Evolutionary conservation across 768 basidiomycete species (phyloP).

Genomic region (Russula dissimulans): DNA sequence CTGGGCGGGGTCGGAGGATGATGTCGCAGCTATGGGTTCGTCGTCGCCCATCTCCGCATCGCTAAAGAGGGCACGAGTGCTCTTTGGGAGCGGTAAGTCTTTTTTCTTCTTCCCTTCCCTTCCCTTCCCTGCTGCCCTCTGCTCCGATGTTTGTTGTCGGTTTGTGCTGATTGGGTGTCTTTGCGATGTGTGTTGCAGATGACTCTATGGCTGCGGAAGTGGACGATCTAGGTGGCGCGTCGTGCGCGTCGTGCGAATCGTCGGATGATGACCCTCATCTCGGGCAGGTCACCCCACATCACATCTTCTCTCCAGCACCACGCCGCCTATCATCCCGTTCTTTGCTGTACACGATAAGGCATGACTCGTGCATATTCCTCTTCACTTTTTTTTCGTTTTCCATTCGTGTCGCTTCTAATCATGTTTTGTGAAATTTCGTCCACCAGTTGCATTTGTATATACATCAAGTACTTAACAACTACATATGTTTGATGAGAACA

Average conservation of each 20-base stretch:
- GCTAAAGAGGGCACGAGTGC: conserved; percentile 20
- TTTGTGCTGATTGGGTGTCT: background rate
- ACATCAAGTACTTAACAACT: too few relatives aligned
- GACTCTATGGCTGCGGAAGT: conserved; percentile 38
- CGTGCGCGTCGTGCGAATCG: conserved; percentile 24
- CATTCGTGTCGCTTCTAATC: too few relatives aligned
- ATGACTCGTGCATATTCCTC: background rate
- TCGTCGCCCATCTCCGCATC: conserved; percentile 22
- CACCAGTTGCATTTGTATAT: too few relatives aligned
- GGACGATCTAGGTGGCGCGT: background rate
- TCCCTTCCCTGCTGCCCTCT: background rate
- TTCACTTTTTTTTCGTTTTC: too few relatives aligned
- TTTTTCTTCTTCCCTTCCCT: background rate
- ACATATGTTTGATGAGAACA: too few relatives aligned
- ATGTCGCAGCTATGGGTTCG: background rate
- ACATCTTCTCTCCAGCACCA: conserved; percentile 52
- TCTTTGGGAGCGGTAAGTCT: conserved; percentile 30
- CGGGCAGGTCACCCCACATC: conserved; percentile 63
- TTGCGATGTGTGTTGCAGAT: conserved; percentile 26
- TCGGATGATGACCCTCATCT: conserved; percentile 59
- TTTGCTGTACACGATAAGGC: background rate
- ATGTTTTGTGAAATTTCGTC: too few relatives aligned
- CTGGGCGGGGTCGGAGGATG: background rate
- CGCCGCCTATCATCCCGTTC: conserved; percentile 28
- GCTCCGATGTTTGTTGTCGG: background rate